Conservation (phyloP, 2,329 filamentous ascomycete genomes). For the Alternaria sp. region DNA sequence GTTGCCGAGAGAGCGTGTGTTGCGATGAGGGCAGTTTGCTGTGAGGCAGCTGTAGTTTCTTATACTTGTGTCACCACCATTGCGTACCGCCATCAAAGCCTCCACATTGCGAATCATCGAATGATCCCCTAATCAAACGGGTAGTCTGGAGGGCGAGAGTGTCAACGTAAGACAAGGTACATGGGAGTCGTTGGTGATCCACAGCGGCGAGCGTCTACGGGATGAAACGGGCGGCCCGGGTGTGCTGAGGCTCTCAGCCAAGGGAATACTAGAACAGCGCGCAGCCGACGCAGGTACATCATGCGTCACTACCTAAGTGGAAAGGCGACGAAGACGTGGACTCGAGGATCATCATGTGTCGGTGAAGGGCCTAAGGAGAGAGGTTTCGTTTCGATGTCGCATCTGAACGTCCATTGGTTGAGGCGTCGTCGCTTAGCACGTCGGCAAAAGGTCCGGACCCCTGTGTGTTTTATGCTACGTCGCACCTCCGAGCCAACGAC, state of each 20-base stretch:
- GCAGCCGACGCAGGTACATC: conserved; percentile 36
- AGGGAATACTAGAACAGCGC: conserved; percentile 24
- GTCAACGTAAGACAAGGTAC: conserved; percentile 33
- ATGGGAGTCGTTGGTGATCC: conserved; percentile 27
- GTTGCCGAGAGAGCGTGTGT: conserved; percentile 24
- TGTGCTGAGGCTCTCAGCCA: conserved; percentile 37
- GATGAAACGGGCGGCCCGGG: conserved; percentile 39
- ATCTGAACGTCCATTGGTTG: conserved; percentile 33
- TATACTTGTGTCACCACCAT: conserved; percentile 34
- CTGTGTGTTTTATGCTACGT: conserved; percentile 37
- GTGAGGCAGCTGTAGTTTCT: conserved; percentile 16
- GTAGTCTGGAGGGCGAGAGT: conserved; percentile 29
- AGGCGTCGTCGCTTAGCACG: conserved; percentile 34
- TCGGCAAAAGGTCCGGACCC: conserved; percentile 28
- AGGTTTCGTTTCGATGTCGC: conserved; percentile 36
- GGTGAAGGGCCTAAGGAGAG: conserved; percentile 21
- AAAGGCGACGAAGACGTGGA: conserved; percentile 20
- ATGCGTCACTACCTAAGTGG: conserved; percentile 28
- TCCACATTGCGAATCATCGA: conserved; percentile 10
- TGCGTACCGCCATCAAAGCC: conserved; percentile 14
- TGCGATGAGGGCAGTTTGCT: conserved; percentile 20
- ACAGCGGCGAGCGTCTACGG: conserved; percentile 38
- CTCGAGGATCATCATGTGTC: conserved; percentile 20
- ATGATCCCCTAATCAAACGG: conserved; percentile 41
- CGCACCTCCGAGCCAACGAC: conserved; percentile 28